These are phyloP conservation scores for Pythium angustatum DNA, from an alignment of 352 stramenopile species.

Conservation along the genomic window DNA sequence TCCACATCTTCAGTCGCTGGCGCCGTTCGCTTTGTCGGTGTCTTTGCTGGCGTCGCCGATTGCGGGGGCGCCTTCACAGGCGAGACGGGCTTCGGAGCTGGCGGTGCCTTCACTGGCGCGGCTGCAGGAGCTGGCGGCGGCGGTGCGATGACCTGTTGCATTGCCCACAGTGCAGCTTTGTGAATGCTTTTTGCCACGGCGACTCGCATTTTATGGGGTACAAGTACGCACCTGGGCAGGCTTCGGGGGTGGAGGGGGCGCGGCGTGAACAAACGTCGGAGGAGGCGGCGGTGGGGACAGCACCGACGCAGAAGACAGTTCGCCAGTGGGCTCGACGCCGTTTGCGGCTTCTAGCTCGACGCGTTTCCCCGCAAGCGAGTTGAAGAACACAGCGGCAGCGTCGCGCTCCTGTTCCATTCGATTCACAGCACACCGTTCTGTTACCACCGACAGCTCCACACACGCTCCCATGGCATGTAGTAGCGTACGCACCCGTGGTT, in stretches of 20 bases:
- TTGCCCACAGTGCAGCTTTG: no score
- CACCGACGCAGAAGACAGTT: slow-evolving; percentile 20
- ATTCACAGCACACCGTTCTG: no score
- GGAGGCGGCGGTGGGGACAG: slow-evolving; percentile 15
- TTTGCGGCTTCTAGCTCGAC: slow-evolving; percentile 47
- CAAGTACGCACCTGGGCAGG: neutral
- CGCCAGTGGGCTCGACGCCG: slow-evolving; percentile 28
- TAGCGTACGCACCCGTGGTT: slow-evolving; percentile 56
- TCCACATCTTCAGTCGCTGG: slow-evolving; percentile 14
- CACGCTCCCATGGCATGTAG: no score
- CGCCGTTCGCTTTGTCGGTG: neutral
- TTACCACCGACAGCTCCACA: no score
- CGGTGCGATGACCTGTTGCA: neutral
- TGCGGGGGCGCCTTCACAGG: slow-evolving; percentile 20
- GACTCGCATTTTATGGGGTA: no score
- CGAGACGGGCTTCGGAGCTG: slow-evolving; percentile 7
- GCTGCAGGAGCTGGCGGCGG: slow-evolving; percentile 4
- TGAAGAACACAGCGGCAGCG: slow-evolving; percentile 69
- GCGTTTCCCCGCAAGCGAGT: slow-evolving; percentile 69
- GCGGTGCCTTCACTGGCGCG: slow-evolving; percentile 10
- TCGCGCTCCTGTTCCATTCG: slow-evolving; percentile 71
- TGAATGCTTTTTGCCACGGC: no score
- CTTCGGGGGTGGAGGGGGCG: slow-evolving; percentile 36
- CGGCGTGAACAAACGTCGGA: slow-evolving; percentile 15
- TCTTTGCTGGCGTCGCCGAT: slow-evolving; percentile 20